Base-by-base conservation (phyloP, 2,329 filamentous ascomycete genomes). In the Paracoccidioides brasiliensis region DNA sequence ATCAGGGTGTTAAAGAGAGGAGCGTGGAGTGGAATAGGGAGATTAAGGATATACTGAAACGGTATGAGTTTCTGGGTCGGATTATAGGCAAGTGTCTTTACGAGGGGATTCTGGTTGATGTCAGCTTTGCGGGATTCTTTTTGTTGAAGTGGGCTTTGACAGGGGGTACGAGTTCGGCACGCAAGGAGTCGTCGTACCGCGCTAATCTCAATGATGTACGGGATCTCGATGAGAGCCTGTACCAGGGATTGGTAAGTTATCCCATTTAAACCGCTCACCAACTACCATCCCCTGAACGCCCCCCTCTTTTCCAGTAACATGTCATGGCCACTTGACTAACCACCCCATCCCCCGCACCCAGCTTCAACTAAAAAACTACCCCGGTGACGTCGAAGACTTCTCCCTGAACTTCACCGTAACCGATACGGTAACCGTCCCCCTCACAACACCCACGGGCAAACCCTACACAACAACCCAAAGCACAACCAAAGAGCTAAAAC, bases 41-140 rank as follows among this genome's bases (percentile, higher is more conserved):
- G 2, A 74, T 89, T 51, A 69, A 72, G 3, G 78, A 83, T 33
- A 70, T 93, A 14, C 74, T 93, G 4, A 80, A 80, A 59, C 81
- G 84, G 12, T 97, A 89, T 66, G 90, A 97, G 66, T 98, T 98
- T 62, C 76, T 97, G 0, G 93, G 93, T 1, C 85, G 93, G 3
- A 81, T 98, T 33, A 84, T 98, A 32, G 93, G 93, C 9, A 98
- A 98, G 69, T 98, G 93, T 70, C 77, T 98, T 65, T 98, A 98
- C 66, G 93, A 98, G 72, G 90, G 90, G 0, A 97, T 98, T 46
- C 78, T 98, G 3, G 84, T 97, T 49, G 90, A 98, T 69, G 84
- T 96, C 57, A 83, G 83, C 52, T 98, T 98, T 74, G 90, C 91
- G 0, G 85, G 88, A 0, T 98, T 98, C 74, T 98, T 98, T 72